Conservation (phyloP, 108 stramenopile species). For the Cylindrotheca closterium region DNA sequence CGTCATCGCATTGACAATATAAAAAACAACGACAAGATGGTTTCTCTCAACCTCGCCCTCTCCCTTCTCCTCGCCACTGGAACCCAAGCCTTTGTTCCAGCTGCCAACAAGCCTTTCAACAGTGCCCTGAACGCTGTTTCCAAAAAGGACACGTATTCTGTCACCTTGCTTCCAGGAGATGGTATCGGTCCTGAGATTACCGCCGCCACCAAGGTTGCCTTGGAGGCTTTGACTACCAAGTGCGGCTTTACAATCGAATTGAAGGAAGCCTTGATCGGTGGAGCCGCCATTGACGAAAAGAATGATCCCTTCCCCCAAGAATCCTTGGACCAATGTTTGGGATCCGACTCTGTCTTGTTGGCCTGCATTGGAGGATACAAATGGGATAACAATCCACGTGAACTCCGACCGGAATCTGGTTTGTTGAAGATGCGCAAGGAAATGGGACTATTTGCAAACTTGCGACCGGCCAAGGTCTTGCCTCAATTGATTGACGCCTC, state of each 20-base stretch:
- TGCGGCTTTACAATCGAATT: slow-evolving; percentile 83
- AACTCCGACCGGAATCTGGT: slow-evolving; percentile 93
- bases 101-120: background rate
- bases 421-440: slow-evolving; percentile 94
- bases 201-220: slow-evolving; percentile 74
- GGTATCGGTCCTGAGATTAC: slow-evolving; percentile 96
- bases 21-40: too few species aligned
- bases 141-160: slow-evolving; percentile 78
- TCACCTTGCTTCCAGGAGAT: slow-evolving; percentile 90
- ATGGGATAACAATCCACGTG: slow-evolving; percentile 96
- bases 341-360: slow-evolving; percentile 91
- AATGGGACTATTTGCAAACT: slow-evolving; percentile 96
- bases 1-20: too few species aligned
- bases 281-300: slow-evolving; percentile 91
- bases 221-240: slow-evolving; percentile 58
- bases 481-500: slow-evolving; percentile 93
- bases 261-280: slow-evolving; percentile 95
- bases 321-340: slow-evolving; percentile 79
- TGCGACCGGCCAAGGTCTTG: slow-evolving; percentile 96
- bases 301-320: slow-evolving; percentile 94
- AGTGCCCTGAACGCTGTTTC: slow-evolving; percentile 59
- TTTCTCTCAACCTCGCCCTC: slow-evolving; percentile 5
- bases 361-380: slow-evolving; percentile 98
- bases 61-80: slow-evolving; percentile 2
- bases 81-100: background rate